Evolutionary conservation across 2,329 filamentous ascomycete species (phyloP).

Genomic region (Pseudofabraea citricarpa): DNA sequence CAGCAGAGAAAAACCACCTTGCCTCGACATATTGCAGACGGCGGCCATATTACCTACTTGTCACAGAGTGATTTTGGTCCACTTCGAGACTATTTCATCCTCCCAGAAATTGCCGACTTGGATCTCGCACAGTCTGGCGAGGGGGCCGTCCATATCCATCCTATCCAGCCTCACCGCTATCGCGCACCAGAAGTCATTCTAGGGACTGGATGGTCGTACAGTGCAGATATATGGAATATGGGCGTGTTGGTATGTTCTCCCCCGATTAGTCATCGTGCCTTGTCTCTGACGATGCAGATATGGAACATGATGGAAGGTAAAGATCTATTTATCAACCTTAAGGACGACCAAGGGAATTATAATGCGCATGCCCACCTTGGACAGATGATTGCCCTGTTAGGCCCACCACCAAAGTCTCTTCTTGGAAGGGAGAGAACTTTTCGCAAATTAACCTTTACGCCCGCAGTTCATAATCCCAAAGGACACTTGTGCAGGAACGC

Average conservation of each 20-base stretch:
- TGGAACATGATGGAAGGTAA: constrained; percentile 83
- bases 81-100: constrained; percentile 6
- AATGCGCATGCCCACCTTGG: constrained; percentile 81
- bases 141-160: constrained; percentile 57
- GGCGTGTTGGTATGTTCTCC: constrained; percentile 75
- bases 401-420: constrained; percentile 87
- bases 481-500: constrained; percentile 26
- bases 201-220: constrained; percentile 93
- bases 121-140: constrained; percentile 38
- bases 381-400: constrained; percentile 92
- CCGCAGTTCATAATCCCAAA: constrained; percentile 32
- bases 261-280: constrained; percentile 49
- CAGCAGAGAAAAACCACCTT: constrained; percentile 12
- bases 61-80: constrained; percentile 16
- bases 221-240: constrained; percentile 98
- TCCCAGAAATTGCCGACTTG: constrained; percentile 82
- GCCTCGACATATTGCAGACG: constrained; percentile 12
- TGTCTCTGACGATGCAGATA: constrained; percentile 47
- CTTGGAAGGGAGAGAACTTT: constrained; percentile 58
- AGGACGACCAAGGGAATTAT: constrained; percentile 95
- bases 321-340: constrained; percentile 92
- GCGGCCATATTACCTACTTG: constrained; percentile 11
- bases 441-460: constrained; percentile 67
- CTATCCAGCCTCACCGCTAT: constrained; percentile 95
- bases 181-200: constrained; percentile 92